Evolutionary conservation across 495 filamentous ascomycete species (phyloP), one percentile per base, ranked within the genome.

Genomic region (Letharia columbiana): DNA sequence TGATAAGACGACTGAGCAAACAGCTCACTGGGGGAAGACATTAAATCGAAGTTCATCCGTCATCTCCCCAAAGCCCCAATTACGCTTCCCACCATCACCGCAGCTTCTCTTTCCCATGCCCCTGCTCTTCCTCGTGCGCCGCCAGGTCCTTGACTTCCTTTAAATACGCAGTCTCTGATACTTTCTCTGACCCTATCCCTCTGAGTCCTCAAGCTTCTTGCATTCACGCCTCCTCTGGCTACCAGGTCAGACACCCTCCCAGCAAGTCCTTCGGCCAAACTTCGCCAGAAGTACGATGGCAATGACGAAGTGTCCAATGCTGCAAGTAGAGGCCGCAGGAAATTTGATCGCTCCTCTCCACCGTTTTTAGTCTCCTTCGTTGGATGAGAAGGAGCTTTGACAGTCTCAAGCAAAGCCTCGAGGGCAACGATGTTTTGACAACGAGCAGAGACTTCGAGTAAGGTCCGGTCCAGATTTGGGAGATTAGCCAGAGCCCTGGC

Each of bases 401-500:
- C 86, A 17, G 79, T 80, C 50, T 82, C 84, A 45, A 98, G 83
- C 35, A 96, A 84, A 3, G 84, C 80, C 75, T 98, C 93, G 1
- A 98, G 75, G 4, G 91, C 90, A 13, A 93, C 87, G 35, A 98
- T 86, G 66, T 94, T 95, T 76, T 96, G 91, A 72, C 95, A 96
- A 57, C 91, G 81, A 9, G 86, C 85, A 12, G 89, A 88, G 20
- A 96, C 83, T 72, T 98, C 94, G 37, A 83, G 77, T 9, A 98
- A 82, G 3, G 91, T 87, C 40, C 91, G 83, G 54, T 97, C 91
- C 50, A 98, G 82, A 0, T 83, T 89, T 3, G 94, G 91, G 18
- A 97, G 79, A 45, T 87, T 89, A 15, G 86, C 83, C n/a, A 98
- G 80, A 0, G 88, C 85, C 37, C 91, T 78, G 8, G 89, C 75